Evolutionary conservation across 169 alveolate genomes (phyloP), one percentile per base, ranked within the genome.

Genomic region (Amoebophrya sp.): DNA sequence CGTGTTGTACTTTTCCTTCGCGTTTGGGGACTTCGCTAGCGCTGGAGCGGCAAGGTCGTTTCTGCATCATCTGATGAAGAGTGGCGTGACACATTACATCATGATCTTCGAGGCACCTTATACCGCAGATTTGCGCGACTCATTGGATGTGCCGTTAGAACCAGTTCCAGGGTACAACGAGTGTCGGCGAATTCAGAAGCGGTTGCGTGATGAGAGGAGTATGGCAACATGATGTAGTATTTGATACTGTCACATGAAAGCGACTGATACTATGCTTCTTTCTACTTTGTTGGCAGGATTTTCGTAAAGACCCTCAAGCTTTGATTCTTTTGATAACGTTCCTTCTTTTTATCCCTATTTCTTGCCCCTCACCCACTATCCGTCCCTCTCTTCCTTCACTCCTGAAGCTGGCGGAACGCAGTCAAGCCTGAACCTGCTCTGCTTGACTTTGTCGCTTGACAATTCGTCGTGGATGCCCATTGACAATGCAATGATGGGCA

Each of bases 401-500:
- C n/a, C 76, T 10, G 23, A 23, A 10, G 76, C 76, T 14, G 10
- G 76, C 76, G 23, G 76, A 23, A 10, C 36, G 83, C 10, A 26
- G 1, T 65, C 36, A 36, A 6, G n/a, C 38, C 83, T 65, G 36
- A 65, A 65, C 26, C 83, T 65, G 33, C 83, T 65, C 36, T 65
- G 83, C 33, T 36, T 65, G 33, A 29, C 83, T 29, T 36, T 65
- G 10, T 65, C 83, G 33, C 10, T 65, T 18, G 83, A 65, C 83
- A 65, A 65, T 36, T 29, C 38, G 3, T 12, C 36, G 36, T 65
- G 83, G 83, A 65, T 65, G 83, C 83, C 83, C 36, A 65, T 65
- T 36, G 83, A 65, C 83, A 65, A 26, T 65, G 83, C 83, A 36
- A 65, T 65, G 83, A 65, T 65, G 83, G 83, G 83, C 83, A 65